Evolutionary conservation across 805 yeast genomes (phyloP), one percentile per base, ranked within the genome.

Genomic region (Ogataea parapolymorpha): DNA sequence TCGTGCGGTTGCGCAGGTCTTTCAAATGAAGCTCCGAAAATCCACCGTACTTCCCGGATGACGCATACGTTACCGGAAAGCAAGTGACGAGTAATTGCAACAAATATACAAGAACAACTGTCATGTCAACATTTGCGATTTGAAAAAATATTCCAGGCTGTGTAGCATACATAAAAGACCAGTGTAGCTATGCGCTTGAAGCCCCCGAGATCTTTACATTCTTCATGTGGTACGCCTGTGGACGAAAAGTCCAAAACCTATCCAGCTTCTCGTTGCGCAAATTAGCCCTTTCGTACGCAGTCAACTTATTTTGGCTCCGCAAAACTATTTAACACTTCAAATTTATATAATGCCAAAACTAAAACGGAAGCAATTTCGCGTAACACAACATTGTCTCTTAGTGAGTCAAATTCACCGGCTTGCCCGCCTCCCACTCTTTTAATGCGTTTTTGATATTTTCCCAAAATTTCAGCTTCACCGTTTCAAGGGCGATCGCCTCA

Each of bases 381-480:
- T 20, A 20, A 8, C 22, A 7, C 22, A 20, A 7, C 3, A 20
- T 8, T 3, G 22, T 20, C 22, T 20, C 24, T 18, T 12, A 81
- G 56, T 82, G 88, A n/a, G 82, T 77, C 53, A 83, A 62, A 39
- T 70, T 75, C 4, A 82, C 77, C 4, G 81, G 79, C 54, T 77
- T 74, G 15, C 87, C 87, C 1, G 81, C 77, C 49, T 80, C 83
- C 91, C 93, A 83, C 35, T 82, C 88, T 61, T 77, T 79, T 32
- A 89, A 72, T 5, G 87, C 88, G 29, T 74, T 74, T 35, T 77
- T 77, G 25, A 91, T 78, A 56, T 85, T 90, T 35, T 72, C 70
- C 95, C 96, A 89, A 59, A 89, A 91, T 59, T 85, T 85, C 47
- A 91, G 65, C 48, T 75, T 76, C 17, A 88, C 76, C 1, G 95